Percentiles rank a stretch among this genome's conserved stretches.
Conservation (phyloP, 345 rosid genomes). For the Boechera retrofracta region DNA sequence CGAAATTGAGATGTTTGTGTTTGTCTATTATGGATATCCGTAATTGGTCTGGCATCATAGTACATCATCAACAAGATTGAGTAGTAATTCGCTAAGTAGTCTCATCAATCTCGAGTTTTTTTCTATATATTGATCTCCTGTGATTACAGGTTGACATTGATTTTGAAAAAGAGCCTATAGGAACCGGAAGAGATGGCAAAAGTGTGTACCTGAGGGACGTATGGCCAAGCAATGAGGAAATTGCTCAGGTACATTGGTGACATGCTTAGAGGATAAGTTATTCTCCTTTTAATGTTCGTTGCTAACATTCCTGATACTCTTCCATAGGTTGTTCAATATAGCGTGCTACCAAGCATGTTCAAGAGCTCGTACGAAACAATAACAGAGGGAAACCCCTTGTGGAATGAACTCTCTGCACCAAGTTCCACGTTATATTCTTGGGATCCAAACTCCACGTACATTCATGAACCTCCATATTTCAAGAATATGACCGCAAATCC, state of each 20-base stretch:
- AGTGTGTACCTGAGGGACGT: slow-evolving; percentile 67
- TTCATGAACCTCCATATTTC: slow-evolving; percentile 87
- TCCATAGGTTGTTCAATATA: slow-evolving; percentile 68
- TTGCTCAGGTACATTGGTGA: slow-evolving; percentile 60
- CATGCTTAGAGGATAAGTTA: background rate
- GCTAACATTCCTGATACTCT: slow-evolving; percentile 15
- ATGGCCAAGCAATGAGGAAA: slow-evolving; percentile 81
- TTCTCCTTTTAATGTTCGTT: background rate
- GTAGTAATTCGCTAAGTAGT: background rate
- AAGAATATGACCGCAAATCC: slow-evolving; percentile 71
- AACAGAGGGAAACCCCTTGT: slow-evolving; percentile 77
- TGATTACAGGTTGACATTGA: slow-evolving; percentile 74
- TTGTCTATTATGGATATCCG: slow-evolving; percentile 12
- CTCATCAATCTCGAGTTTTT: background rate
- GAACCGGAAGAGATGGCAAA: slow-evolving; percentile 71
- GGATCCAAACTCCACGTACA: slow-evolving; percentile 83
- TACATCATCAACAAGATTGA: slow-evolving; percentile 4
- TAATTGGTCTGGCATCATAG: background rate
- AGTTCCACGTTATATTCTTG: slow-evolving; percentile 62
- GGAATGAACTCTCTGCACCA: slow-evolving; percentile 73
- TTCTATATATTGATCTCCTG: background rate
- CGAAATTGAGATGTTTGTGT: background rate
- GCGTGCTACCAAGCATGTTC: slow-evolving; percentile 84
- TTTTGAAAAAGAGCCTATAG: slow-evolving; percentile 82
- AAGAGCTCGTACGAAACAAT: slow-evolving; percentile 71